Conservation (phyloP, 2,329 filamentous ascomycete species). For the Laburnicola sp. region DNA sequence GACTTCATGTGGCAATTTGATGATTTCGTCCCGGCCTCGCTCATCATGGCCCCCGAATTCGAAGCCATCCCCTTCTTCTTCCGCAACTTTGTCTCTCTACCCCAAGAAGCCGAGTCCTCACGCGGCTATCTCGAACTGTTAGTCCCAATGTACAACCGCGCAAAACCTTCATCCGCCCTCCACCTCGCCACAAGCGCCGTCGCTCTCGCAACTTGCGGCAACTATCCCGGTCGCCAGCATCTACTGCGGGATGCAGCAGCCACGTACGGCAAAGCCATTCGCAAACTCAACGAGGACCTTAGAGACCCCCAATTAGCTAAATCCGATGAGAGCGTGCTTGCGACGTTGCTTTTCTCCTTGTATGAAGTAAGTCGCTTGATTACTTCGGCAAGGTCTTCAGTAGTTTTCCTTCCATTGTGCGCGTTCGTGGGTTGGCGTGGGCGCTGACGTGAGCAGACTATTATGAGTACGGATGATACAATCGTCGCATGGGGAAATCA, state of each 20-base stretch:
- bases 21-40: slow-evolving; percentile 27
- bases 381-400: slow-evolving; percentile 21
- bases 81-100: slow-evolving; percentile 46
- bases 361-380: slow-evolving; percentile 44
- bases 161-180: slow-evolving; percentile 41
- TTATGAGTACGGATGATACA: slow-evolving; percentile 44
- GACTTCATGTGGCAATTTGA: slow-evolving; percentile 38
- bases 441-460: slow-evolving; percentile 37
- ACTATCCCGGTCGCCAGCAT: slow-evolving; percentile 42
- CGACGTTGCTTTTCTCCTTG: slow-evolving; percentile 47
- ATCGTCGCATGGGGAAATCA: slow-evolving; percentile 46
- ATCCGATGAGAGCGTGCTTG: slow-evolving; percentile 46
- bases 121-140: slow-evolving; percentile 46
- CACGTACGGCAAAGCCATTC: slow-evolving; percentile 45
- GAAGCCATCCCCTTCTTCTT: slow-evolving; percentile 49
- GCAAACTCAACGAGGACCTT: slow-evolving; percentile 42
- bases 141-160: slow-evolving; percentile 43
- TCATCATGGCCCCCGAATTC: slow-evolving; percentile 39
- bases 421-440: background rate
- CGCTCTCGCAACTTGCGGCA: slow-evolving; percentile 43
- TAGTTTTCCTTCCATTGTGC: slow-evolving; percentile 17
- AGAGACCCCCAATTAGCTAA: slow-evolving; percentile 40
- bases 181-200: slow-evolving; percentile 47
- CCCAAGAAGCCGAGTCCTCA: slow-evolving; percentile 43
- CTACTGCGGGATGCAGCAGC: slow-evolving; percentile 39